Percentiles rank a stretch among this genome's conserved stretches.
These are phyloP conservation scores for Globisporangium mamillatum DNA, from an alignment of 352 stramenopile genomes.

Conservation along the genomic window DNA sequence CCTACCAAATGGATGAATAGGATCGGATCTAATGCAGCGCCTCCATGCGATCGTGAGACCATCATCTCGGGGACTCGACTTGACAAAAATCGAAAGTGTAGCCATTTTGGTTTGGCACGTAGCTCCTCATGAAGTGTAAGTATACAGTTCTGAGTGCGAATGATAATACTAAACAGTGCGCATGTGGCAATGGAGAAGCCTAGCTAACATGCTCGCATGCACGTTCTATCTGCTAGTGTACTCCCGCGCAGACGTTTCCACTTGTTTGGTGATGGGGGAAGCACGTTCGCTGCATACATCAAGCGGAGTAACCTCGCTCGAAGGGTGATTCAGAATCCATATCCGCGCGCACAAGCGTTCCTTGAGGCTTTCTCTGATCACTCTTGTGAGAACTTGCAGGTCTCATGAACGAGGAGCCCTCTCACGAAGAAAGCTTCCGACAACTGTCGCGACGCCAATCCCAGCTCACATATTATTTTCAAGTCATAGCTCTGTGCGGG, in stretches of 20 bases:
- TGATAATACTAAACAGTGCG: neutral
- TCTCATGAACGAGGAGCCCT: neutral
- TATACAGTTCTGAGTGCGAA: neutral
- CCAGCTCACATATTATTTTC: too few species aligned
- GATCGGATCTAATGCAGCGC: neutral
- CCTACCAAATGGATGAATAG: neutral
- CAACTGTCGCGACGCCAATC: too few species aligned
- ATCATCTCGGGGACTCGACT: neutral
- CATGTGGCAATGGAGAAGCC: neutral
- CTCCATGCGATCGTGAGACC: neutral
- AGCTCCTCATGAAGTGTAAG: neutral
- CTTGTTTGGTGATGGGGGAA: too few species aligned
- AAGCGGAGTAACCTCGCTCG: too few species aligned
- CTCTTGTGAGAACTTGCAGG: neutral
- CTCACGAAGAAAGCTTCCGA: neutral
- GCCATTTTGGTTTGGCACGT: neutral
- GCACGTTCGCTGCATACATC: too few species aligned
- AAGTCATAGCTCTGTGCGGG: too few species aligned
- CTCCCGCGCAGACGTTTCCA: too few species aligned
- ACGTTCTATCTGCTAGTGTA: too few species aligned
- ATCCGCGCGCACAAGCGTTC: neutral
- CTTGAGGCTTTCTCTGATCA: neutral
- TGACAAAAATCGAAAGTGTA: neutral
- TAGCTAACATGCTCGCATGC: too few species aligned
- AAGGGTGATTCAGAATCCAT: neutral